Base-by-base conservation (phyloP, 805 yeast genomes). In the Candida germanica region DNA sequence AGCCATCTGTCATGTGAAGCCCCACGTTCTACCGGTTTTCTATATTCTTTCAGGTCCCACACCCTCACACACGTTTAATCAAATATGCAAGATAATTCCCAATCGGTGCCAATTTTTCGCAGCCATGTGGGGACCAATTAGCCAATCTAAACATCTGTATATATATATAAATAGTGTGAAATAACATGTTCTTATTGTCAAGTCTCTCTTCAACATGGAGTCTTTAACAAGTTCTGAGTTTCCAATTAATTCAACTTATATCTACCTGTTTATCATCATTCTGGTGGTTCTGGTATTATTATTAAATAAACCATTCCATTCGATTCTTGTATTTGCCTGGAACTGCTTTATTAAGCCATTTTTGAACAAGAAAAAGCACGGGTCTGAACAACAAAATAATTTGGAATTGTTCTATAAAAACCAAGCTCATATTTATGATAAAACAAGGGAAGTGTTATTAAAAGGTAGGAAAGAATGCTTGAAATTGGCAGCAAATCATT, bases 381-480 rank as follows among this genome's bases (percentile, higher is more conserved):
- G 42, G 9, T 14, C 34, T 29, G 42, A 44, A 47, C 87, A 80
- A 51, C 83, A 78, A 50, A 70, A 71, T 23, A 74, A 77, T 4
- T 67, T 81, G 39, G 95, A 86, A 56, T 62, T 71, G 17, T 85
- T 85, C 54, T 85, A 85, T 61, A 75, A 76, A 49, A 77, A 77
- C 30, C 95, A 86, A 59, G 94, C 94, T 7, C 75, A 73, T 37
- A 71, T 86, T 29, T 85, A 85, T 54, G 94, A 85, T 54, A 59
- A 75, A 29, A 85, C 94, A 3, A 75, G 95, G 51, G 66, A 71
- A 31, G 61, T 71, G 24, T 65, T 85, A 26, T 67, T 85, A 46
- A 74, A 83, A 57, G 95, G 95, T 14, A 71, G 94, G 49, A 78
- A 75, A 49, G 72, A 71, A 38, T 79, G 86, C 38, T 64, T 83